Evolutionary conservation across 768 basidiomycete species (phyloP).

Genomic region (Gloeophyllum trabeum): DNA sequence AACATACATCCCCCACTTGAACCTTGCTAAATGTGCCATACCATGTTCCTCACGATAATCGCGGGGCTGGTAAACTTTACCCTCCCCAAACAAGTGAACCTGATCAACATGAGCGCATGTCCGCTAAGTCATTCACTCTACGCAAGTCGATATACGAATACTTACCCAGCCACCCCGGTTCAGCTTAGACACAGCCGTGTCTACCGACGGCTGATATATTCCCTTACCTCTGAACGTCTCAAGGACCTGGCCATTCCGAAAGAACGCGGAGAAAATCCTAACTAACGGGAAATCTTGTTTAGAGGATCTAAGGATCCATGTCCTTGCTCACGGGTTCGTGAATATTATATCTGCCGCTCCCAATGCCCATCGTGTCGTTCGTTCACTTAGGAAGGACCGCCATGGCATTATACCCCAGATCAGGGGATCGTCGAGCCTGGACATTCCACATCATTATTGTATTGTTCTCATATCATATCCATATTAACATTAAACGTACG

Average conservation of each 20-base stretch:
- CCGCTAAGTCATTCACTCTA: neutral
- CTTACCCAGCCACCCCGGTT: conserved; percentile 81
- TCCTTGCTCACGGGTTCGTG: conserved; percentile 66
- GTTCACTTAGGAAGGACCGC: conserved; percentile 42
- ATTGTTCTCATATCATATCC: no score
- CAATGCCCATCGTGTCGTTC: conserved; percentile 77
- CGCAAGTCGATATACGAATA: conserved; percentile 5
- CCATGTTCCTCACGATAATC: conserved; percentile 34
- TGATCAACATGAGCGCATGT: conserved; percentile 16
- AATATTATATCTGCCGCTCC: conserved; percentile 93
- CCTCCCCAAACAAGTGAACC: conserved; percentile 89
- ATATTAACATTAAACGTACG: conserved; percentile 41
- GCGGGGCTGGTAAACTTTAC: conserved; percentile 72
- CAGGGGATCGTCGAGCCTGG: conserved; percentile 72
- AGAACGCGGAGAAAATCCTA: conserved; percentile 78
- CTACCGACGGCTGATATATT: conserved; percentile 78
- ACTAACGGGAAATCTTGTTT: conserved; percentile 4
- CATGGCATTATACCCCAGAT: conserved; percentile 82
- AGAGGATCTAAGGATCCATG: neutral
- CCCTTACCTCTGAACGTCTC: conserved; percentile 90
- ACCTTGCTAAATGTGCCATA: conserved; percentile 46
- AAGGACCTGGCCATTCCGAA: conserved; percentile 80
- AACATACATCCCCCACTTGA: conserved; percentile 93
- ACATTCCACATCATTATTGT: conserved; percentile 4
- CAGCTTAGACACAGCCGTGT: conserved; percentile 71